A percentile compares a stretch with the other conserved stretches of the same genome.
Evolutionary conservation across 768 basidiomycete genomes (phyloP).

Genomic region (Chlorophyllum brunneum): DNA sequence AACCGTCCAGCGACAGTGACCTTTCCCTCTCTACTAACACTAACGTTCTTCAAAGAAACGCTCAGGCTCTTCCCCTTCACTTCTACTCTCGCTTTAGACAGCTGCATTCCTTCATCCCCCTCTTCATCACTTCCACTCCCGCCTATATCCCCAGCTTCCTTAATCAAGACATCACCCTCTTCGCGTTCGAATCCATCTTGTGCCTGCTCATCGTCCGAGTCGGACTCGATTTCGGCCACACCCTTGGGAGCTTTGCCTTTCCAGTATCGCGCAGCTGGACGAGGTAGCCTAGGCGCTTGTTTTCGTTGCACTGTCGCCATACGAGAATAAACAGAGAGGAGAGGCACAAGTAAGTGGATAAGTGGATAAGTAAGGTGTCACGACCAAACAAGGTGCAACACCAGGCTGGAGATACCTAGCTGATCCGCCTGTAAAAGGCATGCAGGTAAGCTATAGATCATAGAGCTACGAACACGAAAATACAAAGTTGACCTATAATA

Average conservation of each 20-base stretch:
- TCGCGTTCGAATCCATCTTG: slow-evolving; percentile 29
- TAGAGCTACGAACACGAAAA: not conserved
- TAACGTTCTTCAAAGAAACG: slow-evolving; percentile 74
- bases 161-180: slow-evolving; percentile 59
- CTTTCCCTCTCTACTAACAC: slow-evolving; percentile 74
- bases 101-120: slow-evolving; percentile 40
- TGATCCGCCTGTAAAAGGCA: slow-evolving; percentile 1
- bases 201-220: slow-evolving; percentile 60
- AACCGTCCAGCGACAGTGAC: slow-evolving; percentile 77
- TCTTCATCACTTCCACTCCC: slow-evolving; percentile 25
- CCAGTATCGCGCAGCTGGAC: slow-evolving; percentile 84
- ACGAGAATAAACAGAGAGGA: not conserved
- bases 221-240: slow-evolving; percentile 51
- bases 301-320: slow-evolving; percentile 43
- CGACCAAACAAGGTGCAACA: slow-evolving; percentile 11
- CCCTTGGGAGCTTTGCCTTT: slow-evolving; percentile 88
- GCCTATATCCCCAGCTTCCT: slow-evolving; percentile 49
- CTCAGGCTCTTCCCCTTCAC: slow-evolving; percentile 56
- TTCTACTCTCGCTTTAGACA: slow-evolving; percentile 23
- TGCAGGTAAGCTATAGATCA: not conserved
- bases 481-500: not conserved
- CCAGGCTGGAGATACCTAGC: not conserved
- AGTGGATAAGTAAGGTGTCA: not conserved
- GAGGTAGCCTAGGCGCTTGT: slow-evolving; percentile 71
- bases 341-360: not conserved